Conservation (phyloP, 129 eudicot species). For the Deinandra increscens region DNA sequence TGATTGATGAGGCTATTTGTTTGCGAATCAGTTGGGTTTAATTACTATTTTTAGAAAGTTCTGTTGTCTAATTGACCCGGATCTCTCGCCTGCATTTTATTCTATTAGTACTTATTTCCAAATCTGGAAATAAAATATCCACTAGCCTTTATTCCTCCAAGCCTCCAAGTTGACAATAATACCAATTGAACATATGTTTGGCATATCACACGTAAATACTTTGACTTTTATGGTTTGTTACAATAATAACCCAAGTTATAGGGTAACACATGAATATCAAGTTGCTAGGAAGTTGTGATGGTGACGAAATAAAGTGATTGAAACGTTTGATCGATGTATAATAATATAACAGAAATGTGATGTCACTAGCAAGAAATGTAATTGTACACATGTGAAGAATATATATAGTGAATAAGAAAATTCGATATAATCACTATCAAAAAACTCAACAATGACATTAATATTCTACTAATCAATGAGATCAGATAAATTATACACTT, state of each 20-base stretch:
- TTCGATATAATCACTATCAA: no score
- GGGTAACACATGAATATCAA: slow-evolving; percentile 25
- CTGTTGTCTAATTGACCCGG: slow-evolving; percentile 33
- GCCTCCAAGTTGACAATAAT: slow-evolving; percentile 32
- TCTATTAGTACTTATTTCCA: slow-evolving; percentile 16
- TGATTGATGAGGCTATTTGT: slow-evolving; percentile 32
- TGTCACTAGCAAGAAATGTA: slow-evolving; percentile 8
- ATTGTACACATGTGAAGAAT: no score
- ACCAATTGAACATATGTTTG: slow-evolving; percentile 5
- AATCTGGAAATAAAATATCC: slow-evolving; percentile 18
- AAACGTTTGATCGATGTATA: slow-evolving; percentile 10
- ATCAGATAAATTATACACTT: no score
- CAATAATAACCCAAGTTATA: slow-evolving; percentile 14
- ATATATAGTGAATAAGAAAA: no score
- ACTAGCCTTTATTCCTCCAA: slow-evolving; percentile 25
- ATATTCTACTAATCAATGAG: no score
- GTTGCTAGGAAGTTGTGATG: slow-evolving; percentile 12
- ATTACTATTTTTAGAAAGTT: slow-evolving; percentile 36
- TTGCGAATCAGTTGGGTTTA: slow-evolving; percentile 34
- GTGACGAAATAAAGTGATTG: slow-evolving; percentile 9
- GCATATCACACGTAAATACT: slow-evolving; percentile 32
- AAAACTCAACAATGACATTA: no score
- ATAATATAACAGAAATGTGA: slow-evolving; percentile 8
- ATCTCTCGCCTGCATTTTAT: slow-evolving; percentile 22
- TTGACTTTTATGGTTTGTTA: slow-evolving; percentile 31